These are phyloP conservation scores for Striga hermonthica DNA, from an alignment of 305 asterid genomes.

Conservation along the genomic window DNA sequence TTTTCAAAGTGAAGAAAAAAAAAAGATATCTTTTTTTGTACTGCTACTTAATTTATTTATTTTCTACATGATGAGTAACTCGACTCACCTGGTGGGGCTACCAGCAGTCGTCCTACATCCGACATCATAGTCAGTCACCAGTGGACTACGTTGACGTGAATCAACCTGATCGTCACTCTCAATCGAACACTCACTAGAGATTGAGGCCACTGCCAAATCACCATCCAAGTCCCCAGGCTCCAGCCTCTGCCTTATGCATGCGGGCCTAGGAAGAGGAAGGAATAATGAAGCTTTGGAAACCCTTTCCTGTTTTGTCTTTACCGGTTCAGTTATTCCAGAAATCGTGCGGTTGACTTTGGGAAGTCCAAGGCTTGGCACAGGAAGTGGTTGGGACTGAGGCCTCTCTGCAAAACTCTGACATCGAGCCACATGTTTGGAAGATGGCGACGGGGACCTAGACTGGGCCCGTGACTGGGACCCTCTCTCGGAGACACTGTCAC, in stretches of 20 bases:
- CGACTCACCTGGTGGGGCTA: constrained; percentile 76
- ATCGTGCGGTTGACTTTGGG: constrained; percentile 50
- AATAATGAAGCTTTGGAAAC: constrained; percentile 58
- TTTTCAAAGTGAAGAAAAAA: neutral
- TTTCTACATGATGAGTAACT: constrained; percentile 27
- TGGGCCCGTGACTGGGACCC: constrained; percentile 78
- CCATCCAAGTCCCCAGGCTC: constrained; percentile 69
- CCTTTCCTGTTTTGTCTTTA: constrained; percentile 56
- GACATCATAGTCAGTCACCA: constrained; percentile 68
- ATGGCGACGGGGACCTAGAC: constrained; percentile 87
- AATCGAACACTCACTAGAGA: constrained; percentile 76
- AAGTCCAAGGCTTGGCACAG: constrained; percentile 63
- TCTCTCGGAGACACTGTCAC: constrained; percentile 69
- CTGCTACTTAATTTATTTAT: neutral
- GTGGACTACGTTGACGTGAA: constrained; percentile 78
- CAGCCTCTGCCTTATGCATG: constrained; percentile 64
- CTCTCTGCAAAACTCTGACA: constrained; percentile 96
- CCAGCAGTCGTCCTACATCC: constrained; percentile 70
- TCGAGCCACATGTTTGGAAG: constrained; percentile 87
- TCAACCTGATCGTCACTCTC: constrained; percentile 88
- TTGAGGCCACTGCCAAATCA: constrained; percentile 65
- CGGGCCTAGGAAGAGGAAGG: constrained; percentile 76
- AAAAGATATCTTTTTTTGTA: neutral
- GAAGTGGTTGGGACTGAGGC: constrained; percentile 86
- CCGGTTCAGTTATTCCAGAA: constrained; percentile 57